Evolutionary conservation across 306 rosid species (phyloP).

Genomic region (Acacia melanoxylon): DNA sequence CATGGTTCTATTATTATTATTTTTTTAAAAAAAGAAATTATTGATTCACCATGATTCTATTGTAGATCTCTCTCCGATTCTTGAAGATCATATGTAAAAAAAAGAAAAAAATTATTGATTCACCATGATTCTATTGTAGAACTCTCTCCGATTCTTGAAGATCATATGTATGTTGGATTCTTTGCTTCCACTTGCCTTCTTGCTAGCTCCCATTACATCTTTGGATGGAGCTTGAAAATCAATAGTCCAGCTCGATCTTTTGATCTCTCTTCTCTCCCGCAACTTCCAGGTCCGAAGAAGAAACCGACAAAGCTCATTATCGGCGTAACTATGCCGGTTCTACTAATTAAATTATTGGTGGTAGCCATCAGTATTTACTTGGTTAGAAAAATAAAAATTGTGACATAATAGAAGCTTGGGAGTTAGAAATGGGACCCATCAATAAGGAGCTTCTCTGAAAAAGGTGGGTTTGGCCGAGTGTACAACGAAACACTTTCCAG

Average conservation of each 20-base stretch:
- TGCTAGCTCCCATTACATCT: conserved; percentile 73
- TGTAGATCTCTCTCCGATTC: too few relatives aligned
- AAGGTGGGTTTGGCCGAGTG: conserved; percentile 75
- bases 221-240: conserved; percentile 84
- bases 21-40: too few relatives aligned
- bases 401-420: conserved; percentile 77
- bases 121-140: too few relatives aligned
- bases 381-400: conserved; percentile 47
- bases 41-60: too few relatives aligned
- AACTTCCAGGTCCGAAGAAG: conserved; percentile 58
- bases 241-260: conserved; percentile 40
- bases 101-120: too few relatives aligned
- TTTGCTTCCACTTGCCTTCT: conserved; percentile 86
- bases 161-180: conserved; percentile 82
- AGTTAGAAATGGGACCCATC: conserved; percentile 70
- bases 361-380: conserved; percentile 40
- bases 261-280: conserved; percentile 53
- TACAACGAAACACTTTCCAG: conserved; percentile 64
- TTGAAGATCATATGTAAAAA: too few relatives aligned
- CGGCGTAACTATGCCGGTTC: conserved; percentile 19
- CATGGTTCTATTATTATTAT: too few relatives aligned
- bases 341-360: conserved; percentile 31
- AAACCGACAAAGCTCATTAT: background rate
- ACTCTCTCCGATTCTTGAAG: too few relatives aligned
- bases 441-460: conserved; percentile 61